These are phyloP conservation scores for Euphorbia lathyris DNA, from an alignment of 345 rosid genomes.

Conservation along the genomic window DNA sequence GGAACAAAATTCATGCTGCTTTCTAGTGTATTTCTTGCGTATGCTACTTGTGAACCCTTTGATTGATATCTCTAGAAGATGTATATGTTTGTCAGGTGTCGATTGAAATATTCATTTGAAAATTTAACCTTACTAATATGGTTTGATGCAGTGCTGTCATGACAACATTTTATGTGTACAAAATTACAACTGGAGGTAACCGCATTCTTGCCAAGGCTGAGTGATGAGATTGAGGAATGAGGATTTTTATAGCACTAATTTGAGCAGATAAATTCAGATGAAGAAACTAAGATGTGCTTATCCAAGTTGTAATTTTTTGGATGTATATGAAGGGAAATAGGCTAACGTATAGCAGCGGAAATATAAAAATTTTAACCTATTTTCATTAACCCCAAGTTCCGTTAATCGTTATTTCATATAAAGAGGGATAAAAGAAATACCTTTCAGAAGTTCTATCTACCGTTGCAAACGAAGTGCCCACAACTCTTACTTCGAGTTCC, in stretches of 20 bases:
- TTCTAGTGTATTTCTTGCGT: neutral
- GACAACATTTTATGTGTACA: conserved; percentile 79
- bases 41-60: neutral
- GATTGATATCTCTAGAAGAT: neutral
- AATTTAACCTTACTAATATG: conserved; percentile 13
- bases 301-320: neutral
- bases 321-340: no score
- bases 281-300: conserved; percentile 3
- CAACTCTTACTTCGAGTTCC: no score
- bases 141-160: conserved; percentile 75
- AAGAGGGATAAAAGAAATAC: no score
- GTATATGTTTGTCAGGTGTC: no score
- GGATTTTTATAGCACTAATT: neutral
- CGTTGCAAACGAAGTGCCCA: no score
- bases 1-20: conserved; percentile 1
- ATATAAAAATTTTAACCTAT: no score
- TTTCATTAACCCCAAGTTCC: no score
- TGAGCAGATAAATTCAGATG: conserved; percentile 9
- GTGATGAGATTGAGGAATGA: conserved; percentile 27
- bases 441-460: no score
- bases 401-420: no score
- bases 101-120: neutral
- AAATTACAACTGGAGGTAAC: conserved; percentile 83
- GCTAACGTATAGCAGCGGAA: no score
- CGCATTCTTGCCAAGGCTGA: conserved; percentile 70